Base-by-base conservation (phyloP, 108 stramenopile species). In the Cyclostephanos tholiformis region DNA sequence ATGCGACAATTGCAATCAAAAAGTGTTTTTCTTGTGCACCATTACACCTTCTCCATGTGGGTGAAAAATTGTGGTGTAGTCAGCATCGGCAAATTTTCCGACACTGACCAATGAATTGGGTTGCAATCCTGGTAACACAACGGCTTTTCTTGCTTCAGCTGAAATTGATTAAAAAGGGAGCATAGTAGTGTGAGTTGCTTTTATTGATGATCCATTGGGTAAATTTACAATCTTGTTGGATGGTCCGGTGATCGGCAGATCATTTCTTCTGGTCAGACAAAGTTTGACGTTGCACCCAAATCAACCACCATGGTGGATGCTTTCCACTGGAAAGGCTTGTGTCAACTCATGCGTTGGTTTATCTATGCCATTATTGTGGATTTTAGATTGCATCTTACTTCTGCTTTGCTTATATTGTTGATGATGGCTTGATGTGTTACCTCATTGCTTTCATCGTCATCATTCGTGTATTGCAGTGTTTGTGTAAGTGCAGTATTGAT, bases 1-100 rank as follows among this genome's bases (percentile, higher is more conserved):
- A 7, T 10, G 4, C 4, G 0, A 6, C 27, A 29, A 7, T 2
- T 5, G 1, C 3, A 57, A 9, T 26, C 4, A 36, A 32, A 74
- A 27, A 0, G 58, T 44, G 13, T 50, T 39, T 8, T 12, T 8
- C 36, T 1, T 43, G 29, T 74, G 72, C 2, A 74, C 53, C 11
- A 64, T 57, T 1, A 74, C 63, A 2, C 72, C 63, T 57, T 65
- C 3, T 32, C 56, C 26, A 16, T 63, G 2, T 22, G 72, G 72
- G 58, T 74, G 72, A 44, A 74, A 71, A 43, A 74, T 74, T 56
- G 72, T 74, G 26, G 72, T 74, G 72, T 65, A 65, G 7, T 55
- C 64, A 22, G 10, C 59, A 29, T 74, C 41, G 0, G 72, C 59
- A 11, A 74, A 53, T 43, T 39, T 27, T 0, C 26, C 44, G 0